Evolutionary conservation across 352 stramenopile species (phyloP).

Genomic region (Paralagenidium karlingii): DNA sequence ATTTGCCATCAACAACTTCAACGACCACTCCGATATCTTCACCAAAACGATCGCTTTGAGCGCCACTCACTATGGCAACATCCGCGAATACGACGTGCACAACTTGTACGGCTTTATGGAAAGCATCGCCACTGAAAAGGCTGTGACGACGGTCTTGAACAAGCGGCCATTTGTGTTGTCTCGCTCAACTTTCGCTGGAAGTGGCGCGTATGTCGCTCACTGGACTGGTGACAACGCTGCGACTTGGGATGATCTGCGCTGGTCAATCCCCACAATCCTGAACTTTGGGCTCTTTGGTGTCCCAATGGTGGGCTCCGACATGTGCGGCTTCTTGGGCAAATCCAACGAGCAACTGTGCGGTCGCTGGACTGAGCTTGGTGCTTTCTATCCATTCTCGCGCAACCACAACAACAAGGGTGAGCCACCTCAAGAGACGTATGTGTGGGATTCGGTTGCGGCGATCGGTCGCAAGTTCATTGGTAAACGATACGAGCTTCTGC

Average conservation of each 20-base stretch:
- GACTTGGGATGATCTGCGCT: conserved; percentile 66
- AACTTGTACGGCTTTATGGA: conserved; percentile 74
- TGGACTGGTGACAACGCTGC: conserved; percentile 73
- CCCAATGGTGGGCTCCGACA: conserved; percentile 72
- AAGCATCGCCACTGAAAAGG: conserved; percentile 38
- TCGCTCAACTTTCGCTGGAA: conserved; percentile 52
- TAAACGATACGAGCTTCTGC: conserved; percentile 60
- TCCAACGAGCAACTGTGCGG: conserved; percentile 59
- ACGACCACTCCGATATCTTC: conserved; percentile 18
- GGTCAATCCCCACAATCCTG: conserved; percentile 49
- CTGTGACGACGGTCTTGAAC: conserved; percentile 27
- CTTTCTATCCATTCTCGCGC: conserved; percentile 70
- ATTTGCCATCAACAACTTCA: conserved; percentile 44
- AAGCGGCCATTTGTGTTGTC: conserved; percentile 67
- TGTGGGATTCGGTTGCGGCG: conserved; percentile 29
- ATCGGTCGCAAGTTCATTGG: conserved; percentile 51
- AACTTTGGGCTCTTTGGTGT: conserved; percentile 71
- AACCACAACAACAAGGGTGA: conserved; percentile 67
- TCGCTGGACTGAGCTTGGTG: conserved; percentile 53
- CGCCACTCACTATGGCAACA: conserved; percentile 28
- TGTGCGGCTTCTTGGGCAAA: conserved; percentile 44
- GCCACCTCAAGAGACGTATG: conserved; percentile 47
- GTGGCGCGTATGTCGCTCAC: conserved; percentile 43
- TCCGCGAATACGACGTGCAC: conserved; percentile 68
- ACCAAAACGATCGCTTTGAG: conserved; percentile 56